These are phyloP conservation scores for Aspergillus pseudonomiae DNA, from an alignment of 2,329 filamentous ascomycete species.

Conservation along the genomic window DNA sequence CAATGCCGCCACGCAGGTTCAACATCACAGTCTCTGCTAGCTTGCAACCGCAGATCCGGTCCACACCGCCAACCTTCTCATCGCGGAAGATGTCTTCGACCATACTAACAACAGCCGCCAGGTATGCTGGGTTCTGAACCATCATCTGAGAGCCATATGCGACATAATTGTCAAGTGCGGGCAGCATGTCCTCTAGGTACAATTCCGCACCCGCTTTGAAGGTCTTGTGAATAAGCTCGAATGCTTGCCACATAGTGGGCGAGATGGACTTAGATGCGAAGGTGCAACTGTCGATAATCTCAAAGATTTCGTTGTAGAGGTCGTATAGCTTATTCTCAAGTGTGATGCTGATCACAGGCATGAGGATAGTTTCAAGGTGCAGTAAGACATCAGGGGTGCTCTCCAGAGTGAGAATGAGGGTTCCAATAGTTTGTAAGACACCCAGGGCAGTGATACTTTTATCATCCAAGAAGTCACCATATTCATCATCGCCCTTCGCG, in stretches of 20 bases:
- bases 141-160: slow-evolving; percentile 84
- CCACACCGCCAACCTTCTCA: slow-evolving; percentile 87
- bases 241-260: slow-evolving; percentile 96
- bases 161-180: slow-evolving; percentile 96
- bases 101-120: slow-evolving; percentile 89
- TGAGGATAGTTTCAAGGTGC: slow-evolving; percentile 91
- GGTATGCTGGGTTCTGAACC: slow-evolving; percentile 80
- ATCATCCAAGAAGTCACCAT: slow-evolving; percentile 91
- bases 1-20: slow-evolving; percentile 83
- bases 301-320: slow-evolving; percentile 96
- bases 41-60: slow-evolving; percentile 96
- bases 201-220: slow-evolving; percentile 97
- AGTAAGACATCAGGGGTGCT: slow-evolving; percentile 94
- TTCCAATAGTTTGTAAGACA: slow-evolving; percentile 96
- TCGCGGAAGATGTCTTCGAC: slow-evolving; percentile 93
- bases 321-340: slow-evolving; percentile 98
- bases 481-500: slow-evolving; percentile 76
- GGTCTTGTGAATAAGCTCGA: slow-evolving; percentile 92
- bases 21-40: slow-evolving; percentile 97
- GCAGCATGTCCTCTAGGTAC: slow-evolving; percentile 98
- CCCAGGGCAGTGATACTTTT: slow-evolving; percentile 98
- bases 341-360: slow-evolving; percentile 95
- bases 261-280: slow-evolving; percentile 97
- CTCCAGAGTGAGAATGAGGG: slow-evolving; percentile 92
- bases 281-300: slow-evolving; percentile 99